Conservation (phyloP, 495 filamentous ascomycete species). For the Aspergillus cavernicola region DNA sequence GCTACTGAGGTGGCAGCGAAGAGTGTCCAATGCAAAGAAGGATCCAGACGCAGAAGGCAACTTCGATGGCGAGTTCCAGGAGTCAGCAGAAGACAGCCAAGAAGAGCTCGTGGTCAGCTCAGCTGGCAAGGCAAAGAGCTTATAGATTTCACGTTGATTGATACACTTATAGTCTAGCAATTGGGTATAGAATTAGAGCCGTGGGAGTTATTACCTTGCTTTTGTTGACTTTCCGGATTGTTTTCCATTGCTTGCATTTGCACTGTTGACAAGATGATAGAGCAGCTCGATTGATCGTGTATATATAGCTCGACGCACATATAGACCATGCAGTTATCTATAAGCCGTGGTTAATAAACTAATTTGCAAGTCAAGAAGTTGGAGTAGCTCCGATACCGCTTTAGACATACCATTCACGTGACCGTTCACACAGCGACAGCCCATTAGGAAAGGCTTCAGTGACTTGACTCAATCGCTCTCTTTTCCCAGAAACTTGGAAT, state of each 20-base stretch:
- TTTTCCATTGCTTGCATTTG: constrained; percentile 1
- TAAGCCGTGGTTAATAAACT: not conserved
- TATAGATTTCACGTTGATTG: constrained; percentile 21
- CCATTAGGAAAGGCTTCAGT: not conserved
- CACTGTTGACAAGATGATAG: not conserved
- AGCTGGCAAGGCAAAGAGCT: constrained; percentile 28
- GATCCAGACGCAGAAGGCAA: constrained; percentile 42
- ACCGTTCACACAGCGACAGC: constrained; percentile 13
- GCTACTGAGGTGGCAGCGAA: constrained; percentile 84
- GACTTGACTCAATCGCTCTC: constrained; percentile 1
- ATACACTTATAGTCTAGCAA: constrained; percentile 11
- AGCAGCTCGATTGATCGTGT: not conserved
- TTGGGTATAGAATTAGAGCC: not conserved
- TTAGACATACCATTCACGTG: constrained; percentile 16
- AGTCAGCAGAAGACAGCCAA: constrained; percentile 23
- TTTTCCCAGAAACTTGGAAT: constrained; percentile 7
- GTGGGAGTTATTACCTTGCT: constrained; percentile 4
- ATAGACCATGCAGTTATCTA: not conserved
- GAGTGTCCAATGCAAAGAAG: constrained; percentile 47
- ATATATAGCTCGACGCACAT: not conserved
- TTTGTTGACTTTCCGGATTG: not conserved
- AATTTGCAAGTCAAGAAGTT: not conserved
- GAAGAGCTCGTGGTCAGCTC: constrained; percentile 22
- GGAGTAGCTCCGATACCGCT: constrained; percentile 17
- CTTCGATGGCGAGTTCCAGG: constrained; percentile 35